A percentile compares a stretch with the other conserved stretches of the same genome.
Conservation (phyloP, 2,329 filamentous ascomycete species). For the Verticillium nonalfalfae region DNA sequence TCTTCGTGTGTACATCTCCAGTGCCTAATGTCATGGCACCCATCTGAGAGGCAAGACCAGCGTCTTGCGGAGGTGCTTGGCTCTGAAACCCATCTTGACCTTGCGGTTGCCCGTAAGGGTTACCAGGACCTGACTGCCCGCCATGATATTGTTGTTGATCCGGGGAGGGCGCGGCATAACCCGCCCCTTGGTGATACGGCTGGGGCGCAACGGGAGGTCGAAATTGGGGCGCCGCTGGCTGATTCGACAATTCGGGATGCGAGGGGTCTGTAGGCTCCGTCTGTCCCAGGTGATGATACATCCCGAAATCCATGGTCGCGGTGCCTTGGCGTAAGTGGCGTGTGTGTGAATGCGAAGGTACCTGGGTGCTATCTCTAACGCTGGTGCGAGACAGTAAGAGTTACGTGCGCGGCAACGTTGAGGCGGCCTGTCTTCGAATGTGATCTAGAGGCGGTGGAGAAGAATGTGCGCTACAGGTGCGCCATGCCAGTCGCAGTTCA, state of each 20-base stretch:
- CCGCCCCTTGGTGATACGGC: conserved; percentile 42
- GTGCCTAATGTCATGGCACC: conserved; percentile 64
- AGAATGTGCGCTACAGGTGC: not conserved
- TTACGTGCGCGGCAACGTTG: not conserved
- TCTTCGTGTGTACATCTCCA: conserved; percentile 44
- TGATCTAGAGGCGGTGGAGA: not conserved
- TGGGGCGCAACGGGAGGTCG: conserved; percentile 46
- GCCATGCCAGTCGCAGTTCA: not conserved
- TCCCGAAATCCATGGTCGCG: conserved; percentile 44
- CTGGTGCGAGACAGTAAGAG: not conserved
- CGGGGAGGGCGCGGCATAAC: conserved; percentile 29
- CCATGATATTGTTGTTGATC: conserved; percentile 19
- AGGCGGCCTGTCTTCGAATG: not conserved
- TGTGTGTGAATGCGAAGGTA: not conserved
- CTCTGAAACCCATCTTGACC: conserved; percentile 18
- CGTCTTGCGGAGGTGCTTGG: conserved; percentile 31
- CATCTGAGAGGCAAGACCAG: conserved; percentile 65
- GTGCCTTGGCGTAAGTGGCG: not conserved
- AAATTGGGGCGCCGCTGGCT: conserved; percentile 49
- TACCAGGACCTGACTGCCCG: conserved; percentile 21
- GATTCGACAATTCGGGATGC: conserved; percentile 43
- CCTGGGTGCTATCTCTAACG: not conserved
- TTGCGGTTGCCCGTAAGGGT: conserved; percentile 20
- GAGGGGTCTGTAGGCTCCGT: conserved; percentile 48
- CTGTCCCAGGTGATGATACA: conserved; percentile 51